Base-by-base conservation (phyloP, 805 yeast genomes). In the Ogataea methylovora region DNA sequence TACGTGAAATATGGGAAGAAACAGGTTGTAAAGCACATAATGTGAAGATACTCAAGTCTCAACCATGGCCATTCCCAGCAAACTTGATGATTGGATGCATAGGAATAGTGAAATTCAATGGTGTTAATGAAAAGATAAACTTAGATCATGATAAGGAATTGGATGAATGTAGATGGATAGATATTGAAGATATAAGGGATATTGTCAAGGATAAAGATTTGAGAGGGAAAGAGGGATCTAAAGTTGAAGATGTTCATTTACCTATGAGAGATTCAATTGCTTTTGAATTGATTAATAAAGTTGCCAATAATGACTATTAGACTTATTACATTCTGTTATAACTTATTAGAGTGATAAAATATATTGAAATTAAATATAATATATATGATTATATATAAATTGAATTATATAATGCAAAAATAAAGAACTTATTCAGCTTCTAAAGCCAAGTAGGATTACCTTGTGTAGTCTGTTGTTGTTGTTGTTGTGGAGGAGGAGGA, bases 21-120 rank as follows among this genome's bases (percentile, higher is more conserved):
- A 80, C 97, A 5, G 98, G 98, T 7, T 82, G 86, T 24, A 67
- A 60, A 34, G 77, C 76, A 34, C 44, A 58, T 4, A 56, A 69
- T 20, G 81, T 90, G 20, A 58, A 67, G 33, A 69, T 90, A 34
- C 59, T 80, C 16, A 66, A 76, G 46, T 73, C 92, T 10, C 97
- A 90, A 60, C 97, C 98, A 4, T 90, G 98, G 98, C 98, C 98
- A 13, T 90, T 79, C 57, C 97, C 97, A 1, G 87, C 85, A 0
- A 86, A 81, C 53, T 59, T 90, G 47, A 90, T 90, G 97, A 71
- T 90, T 45, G 97, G 97, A 8, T 88, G 97, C 56, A 55, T 87
- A 35, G 96, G 77, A 2, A 58, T 71, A 23, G 92, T 85, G n/a
- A 80, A 80, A 1, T 72, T 76, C 49, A 73, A 81, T 43, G 83